phyloP scores from a whole-genome alignment of 2,329 filamentous ascomycete species.

The Fusarium napiforme region DNA sequence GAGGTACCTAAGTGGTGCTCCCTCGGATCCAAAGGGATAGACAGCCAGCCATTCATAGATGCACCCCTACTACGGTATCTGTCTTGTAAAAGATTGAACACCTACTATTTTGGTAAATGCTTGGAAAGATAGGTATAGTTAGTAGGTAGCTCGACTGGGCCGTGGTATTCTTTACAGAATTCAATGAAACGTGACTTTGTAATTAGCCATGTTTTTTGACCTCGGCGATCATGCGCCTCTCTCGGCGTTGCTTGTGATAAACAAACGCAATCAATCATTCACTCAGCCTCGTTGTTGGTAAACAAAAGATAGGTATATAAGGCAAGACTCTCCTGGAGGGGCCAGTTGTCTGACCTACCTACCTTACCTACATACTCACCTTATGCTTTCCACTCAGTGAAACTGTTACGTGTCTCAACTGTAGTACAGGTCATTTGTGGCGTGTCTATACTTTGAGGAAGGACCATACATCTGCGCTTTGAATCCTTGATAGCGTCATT shows the following conservation, averaged over 20 bases:
- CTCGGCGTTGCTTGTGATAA: conserved; percentile 36
- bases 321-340: background rate
- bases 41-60: background rate
- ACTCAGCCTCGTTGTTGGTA: background rate
- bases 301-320: background rate
- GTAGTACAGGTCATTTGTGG: background rate
- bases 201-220: conserved; percentile 13
- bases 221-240: conserved; percentile 25
- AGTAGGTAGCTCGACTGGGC: background rate
- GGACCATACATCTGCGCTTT: conserved; percentile 4
- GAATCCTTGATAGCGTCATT: conserved; percentile 35
- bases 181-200: background rate
- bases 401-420: background rate
- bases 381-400: background rate
- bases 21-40: background rate
- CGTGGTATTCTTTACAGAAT: background rate
- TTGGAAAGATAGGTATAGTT: background rate
- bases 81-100: conserved; percentile 10
- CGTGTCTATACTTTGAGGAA: background rate
- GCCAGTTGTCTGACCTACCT: background rate
- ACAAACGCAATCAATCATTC: background rate
- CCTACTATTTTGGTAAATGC: conserved; percentile 19
- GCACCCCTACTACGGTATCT: conserved; percentile 3
- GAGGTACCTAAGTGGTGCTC: too few relatives aligned
- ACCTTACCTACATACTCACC: background rate